Evolutionary conservation across 768 basidiomycete species (phyloP).

Genomic region (Suillus ampliporus): DNA sequence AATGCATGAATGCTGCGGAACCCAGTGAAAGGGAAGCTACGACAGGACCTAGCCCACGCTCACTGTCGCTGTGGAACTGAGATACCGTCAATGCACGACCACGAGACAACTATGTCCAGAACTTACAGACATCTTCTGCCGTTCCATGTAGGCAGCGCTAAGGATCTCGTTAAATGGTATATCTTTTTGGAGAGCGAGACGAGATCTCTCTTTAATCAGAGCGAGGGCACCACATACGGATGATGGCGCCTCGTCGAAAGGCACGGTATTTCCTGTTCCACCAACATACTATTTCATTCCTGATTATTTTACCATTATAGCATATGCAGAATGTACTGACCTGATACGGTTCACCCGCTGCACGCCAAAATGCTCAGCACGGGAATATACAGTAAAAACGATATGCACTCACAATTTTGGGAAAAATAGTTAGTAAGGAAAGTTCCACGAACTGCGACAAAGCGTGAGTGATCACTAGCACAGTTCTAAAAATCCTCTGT

Average conservation of each 20-base stretch:
- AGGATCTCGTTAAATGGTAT: slow-evolving; percentile 77
- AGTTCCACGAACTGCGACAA: slow-evolving; percentile 61
- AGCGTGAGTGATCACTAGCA: slow-evolving; percentile 9
- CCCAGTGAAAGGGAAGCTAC: slow-evolving; percentile 82
- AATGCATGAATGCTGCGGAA: slow-evolving; percentile 80
- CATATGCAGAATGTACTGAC: slow-evolving; percentile 37
- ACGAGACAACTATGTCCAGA: background rate
- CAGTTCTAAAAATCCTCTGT: background rate
- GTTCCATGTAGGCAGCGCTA: slow-evolving; percentile 84
- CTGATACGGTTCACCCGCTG: slow-evolving; percentile 84
- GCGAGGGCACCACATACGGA: slow-evolving; percentile 64
- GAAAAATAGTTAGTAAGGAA: slow-evolving; percentile 85
- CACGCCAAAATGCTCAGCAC: slow-evolving; percentile 9
- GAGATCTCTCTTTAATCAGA: slow-evolving; percentile 62
- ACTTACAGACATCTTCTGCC: slow-evolving; percentile 82
- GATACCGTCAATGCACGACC: slow-evolving; percentile 16
- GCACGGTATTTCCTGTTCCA: slow-evolving; percentile 73
- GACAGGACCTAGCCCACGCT: slow-evolving; percentile 71
- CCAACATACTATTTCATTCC: slow-evolving; percentile 66
- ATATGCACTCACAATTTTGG: slow-evolving; percentile 69
- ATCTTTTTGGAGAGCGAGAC: slow-evolving; percentile 45
- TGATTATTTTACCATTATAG: slow-evolving; percentile 16
- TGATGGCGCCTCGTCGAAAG: slow-evolving; percentile 61
- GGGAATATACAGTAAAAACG: background rate
- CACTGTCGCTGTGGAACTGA: slow-evolving; percentile 83